phyloP scores from a whole-genome alignment of 768 basidiomycete genomes.

The Cystofilobasidium bisporidii region DNA sequence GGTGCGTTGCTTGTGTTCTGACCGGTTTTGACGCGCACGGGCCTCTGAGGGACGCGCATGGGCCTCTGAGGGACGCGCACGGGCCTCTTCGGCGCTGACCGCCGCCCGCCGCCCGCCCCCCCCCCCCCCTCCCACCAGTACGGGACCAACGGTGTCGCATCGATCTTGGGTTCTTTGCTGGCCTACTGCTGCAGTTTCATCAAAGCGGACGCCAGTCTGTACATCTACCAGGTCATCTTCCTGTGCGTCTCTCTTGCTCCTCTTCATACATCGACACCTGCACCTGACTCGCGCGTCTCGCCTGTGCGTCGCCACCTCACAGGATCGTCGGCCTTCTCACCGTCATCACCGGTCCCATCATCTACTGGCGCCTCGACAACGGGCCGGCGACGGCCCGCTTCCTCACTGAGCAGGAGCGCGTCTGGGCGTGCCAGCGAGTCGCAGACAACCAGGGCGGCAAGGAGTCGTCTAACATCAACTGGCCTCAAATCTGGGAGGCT shows the following conservation, averaged over 20 bases:
- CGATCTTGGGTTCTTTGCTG: slow-evolving; percentile 46
- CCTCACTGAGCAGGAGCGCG: slow-evolving; percentile 32
- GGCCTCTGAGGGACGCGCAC: no score
- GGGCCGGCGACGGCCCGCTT: slow-evolving; percentile 30
- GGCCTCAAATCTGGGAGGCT: slow-evolving; percentile 28
- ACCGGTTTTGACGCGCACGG: no score
- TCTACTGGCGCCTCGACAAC: slow-evolving; percentile 31
- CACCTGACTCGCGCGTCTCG: no score
- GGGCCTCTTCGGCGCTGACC: no score
- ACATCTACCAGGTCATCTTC: slow-evolving; percentile 47
- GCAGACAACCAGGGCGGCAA: slow-evolving; percentile 30
- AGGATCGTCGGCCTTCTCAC: slow-evolving; percentile 44
- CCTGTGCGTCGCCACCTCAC: no score
- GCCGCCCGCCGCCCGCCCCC: no score
- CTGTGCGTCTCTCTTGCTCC: slow-evolving; percentile 26
- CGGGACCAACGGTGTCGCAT: slow-evolving; percentile 44
- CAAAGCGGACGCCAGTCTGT: slow-evolving; percentile 26
- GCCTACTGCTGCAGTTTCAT: slow-evolving; percentile 44
- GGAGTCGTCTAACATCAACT: slow-evolving; percentile 25
- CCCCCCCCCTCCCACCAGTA: no score
- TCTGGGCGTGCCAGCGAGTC: slow-evolving; percentile 33
- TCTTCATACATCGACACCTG: no score
- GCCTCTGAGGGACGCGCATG: no score
- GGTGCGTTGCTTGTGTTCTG: no score
- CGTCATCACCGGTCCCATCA: slow-evolving; percentile 34